phyloP scores from a whole-genome alignment of 2,329 filamentous ascomycete genomes.

The Dactylellina cionopaga region DNA sequence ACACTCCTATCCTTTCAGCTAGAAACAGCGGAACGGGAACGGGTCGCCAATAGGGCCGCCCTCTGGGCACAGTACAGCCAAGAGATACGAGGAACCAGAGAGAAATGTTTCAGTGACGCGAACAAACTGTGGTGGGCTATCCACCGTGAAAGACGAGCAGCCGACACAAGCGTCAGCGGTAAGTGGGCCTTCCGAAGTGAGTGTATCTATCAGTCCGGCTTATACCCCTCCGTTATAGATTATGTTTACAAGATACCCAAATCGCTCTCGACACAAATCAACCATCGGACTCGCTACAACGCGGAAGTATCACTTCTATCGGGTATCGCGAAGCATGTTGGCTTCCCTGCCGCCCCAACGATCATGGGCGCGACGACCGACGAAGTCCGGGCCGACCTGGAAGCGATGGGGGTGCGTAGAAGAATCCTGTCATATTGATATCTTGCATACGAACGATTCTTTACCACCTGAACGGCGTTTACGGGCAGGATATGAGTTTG shows the following conservation, averaged over 20 bases:
- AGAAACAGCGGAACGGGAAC: conserved; percentile 76
- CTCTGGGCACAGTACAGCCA: conserved; percentile 92
- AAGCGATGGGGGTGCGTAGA: conserved; percentile 82
- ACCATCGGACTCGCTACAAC: conserved; percentile 90
- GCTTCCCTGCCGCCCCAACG: conserved; percentile 92
- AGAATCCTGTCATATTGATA: conserved; percentile 57
- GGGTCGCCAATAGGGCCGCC: conserved; percentile 83
- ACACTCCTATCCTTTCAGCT: conserved; percentile 78
- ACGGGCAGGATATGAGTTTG: conserved; percentile 52
- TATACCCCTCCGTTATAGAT: conserved; percentile 75
- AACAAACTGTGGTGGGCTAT: conserved; percentile 93
- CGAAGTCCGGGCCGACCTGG: conserved; percentile 86
- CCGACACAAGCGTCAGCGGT: conserved; percentile 57
- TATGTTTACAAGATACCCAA: conserved; percentile 84
- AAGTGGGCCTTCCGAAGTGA: background rate
- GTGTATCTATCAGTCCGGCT: conserved; percentile 5
- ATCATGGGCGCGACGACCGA: conserved; percentile 76
- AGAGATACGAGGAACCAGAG: conserved; percentile 81
- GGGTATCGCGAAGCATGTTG: conserved; percentile 91
- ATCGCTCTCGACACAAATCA: conserved; percentile 78
- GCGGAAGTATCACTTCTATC: conserved; percentile 91
- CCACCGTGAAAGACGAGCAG: conserved; percentile 79
- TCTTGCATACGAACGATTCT: conserved; percentile 58
- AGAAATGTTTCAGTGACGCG: conserved; percentile 79
- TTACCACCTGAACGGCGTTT: conserved; percentile 48